A percentile compares a stretch with the other conserved stretches of the same genome.
Evolutionary conservation across 768 basidiomycete genomes (phyloP).

Genomic region (Tylopilus sp.): DNA sequence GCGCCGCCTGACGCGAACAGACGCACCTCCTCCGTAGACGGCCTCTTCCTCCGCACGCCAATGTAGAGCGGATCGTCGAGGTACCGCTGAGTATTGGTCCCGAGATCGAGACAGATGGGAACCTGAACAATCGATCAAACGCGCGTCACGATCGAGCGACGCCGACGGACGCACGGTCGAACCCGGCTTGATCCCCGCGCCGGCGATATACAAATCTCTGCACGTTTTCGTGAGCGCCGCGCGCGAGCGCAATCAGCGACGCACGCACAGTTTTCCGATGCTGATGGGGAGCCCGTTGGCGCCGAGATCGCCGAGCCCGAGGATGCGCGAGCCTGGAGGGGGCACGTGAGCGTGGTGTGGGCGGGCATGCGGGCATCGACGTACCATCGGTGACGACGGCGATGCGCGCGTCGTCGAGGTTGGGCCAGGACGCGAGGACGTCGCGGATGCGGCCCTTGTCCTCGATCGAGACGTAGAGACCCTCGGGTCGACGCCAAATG

Average conservation of each 20-base stretch:
- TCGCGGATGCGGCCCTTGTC: conserved; percentile 63
- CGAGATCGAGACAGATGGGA: conserved; percentile 71
- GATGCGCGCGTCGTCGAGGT: conserved; percentile 48
- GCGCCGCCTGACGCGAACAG: no score
- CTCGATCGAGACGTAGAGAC: conserved; percentile 58
- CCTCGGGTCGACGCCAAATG: conserved; percentile 63
- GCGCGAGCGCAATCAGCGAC: no score
- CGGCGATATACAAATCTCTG: conserved; percentile 69
- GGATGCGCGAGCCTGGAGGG: conserved; percentile 56
- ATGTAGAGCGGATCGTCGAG: conserved; percentile 74
- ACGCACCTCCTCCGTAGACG: conserved; percentile 40
- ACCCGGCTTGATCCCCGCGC: conserved; percentile 58
- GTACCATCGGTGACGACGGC: conserved; percentile 75
- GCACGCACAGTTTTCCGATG: conserved; percentile 70
- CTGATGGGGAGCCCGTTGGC: conserved; percentile 50
- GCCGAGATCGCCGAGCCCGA: conserved; percentile 56
- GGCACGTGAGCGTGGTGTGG: background rate
- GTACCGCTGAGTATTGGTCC: conserved; percentile 67
- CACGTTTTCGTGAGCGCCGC: background rate
- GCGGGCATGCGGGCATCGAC: background rate
- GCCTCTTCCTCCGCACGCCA: conserved; percentile 58
- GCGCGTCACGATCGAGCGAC: background rate
- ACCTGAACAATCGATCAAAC: conserved; percentile 31
- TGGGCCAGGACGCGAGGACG: conserved; percentile 52
- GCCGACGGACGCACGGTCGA: conserved; percentile 35